A percentile compares a stretch with the other conserved stretches of the same genome.
phyloP scores from a whole-genome alignment of 176 grass and related monocot genomes.

The Juncus effusus region DNA sequence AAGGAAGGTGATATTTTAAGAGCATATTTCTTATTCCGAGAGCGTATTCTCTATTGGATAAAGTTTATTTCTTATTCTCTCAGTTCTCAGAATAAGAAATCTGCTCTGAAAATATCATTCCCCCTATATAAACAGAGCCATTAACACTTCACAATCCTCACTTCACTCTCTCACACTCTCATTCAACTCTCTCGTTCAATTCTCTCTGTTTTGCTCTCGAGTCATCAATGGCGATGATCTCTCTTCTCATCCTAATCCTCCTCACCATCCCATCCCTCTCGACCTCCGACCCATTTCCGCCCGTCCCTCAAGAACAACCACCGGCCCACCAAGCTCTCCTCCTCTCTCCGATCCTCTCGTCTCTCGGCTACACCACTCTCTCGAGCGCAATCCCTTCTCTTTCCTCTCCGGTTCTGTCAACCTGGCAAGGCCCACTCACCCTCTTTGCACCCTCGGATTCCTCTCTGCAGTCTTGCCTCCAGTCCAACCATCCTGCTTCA shows the following conservation, averaged over 20 bases:
- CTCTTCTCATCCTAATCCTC: conserved; percentile 4
- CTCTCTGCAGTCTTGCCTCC: conserved; percentile 35
- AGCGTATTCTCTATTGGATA: too few species aligned
- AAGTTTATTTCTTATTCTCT: too few species aligned
- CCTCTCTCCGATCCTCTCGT: conserved; percentile 40
- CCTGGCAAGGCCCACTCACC: conserved; percentile 56
- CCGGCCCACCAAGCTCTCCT: conserved; percentile 11
- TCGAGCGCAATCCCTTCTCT: conserved; percentile 42
- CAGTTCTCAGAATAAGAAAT: too few species aligned
- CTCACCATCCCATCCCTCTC: conserved; percentile 2
- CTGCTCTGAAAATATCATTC: too few species aligned
- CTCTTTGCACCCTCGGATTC: conserved; percentile 53
- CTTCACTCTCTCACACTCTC: neutral
- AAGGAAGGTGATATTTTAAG: too few species aligned
- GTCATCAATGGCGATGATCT: conserved; percentile 14
- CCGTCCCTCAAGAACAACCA: conserved; percentile 7
- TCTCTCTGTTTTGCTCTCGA: too few species aligned
- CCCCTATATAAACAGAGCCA: conserved; percentile 12
- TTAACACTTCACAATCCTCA: neutral
- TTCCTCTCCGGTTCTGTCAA: conserved; percentile 13
- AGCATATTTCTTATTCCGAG: too few species aligned
- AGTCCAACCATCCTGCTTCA: conserved; percentile 24
- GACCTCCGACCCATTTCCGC: conserved; percentile 13
- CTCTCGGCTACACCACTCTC: conserved; percentile 69
- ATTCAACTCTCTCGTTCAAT: neutral